Evolutionary conservation across 108 stramenopile species (phyloP).

Genomic region (Poteriospumella lacustris): DNA sequence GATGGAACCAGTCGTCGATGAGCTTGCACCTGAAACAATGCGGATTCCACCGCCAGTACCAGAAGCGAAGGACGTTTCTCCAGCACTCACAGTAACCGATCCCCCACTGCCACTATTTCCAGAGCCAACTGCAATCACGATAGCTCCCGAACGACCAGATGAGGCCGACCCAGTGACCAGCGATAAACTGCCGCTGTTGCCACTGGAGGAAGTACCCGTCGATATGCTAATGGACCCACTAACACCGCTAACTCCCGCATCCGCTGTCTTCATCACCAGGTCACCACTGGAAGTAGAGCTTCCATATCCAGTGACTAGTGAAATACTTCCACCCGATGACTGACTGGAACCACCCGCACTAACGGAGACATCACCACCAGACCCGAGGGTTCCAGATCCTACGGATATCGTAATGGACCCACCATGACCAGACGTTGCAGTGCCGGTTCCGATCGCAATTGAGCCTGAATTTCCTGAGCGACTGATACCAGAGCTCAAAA

Average conservation of each 20-base stretch:
- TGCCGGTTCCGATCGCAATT: not conserved
- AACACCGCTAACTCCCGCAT: not conserved
- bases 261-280: not conserved
- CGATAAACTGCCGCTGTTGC: not conserved
- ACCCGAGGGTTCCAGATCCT: not conserved
- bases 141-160: not conserved
- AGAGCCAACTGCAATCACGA: not conserved
- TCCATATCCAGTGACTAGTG: not conserved
- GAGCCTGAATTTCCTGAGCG: not conserved
- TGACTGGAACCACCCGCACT: not conserved
- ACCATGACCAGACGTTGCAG: not conserved
- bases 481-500: not conserved
- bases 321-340: not conserved
- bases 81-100: not conserved
- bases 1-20: not conserved
- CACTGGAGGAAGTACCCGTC: not conserved
- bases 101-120: conserved; percentile 11
- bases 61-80: not conserved
- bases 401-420: not conserved
- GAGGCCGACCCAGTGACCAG: not conserved
- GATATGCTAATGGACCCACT: not conserved
- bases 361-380: conserved; percentile 2
- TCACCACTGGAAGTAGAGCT: not conserved
- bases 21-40: too few relatives aligned
- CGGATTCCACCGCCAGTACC: not conserved